Evolutionary conservation across 176 grass and related monocot species (phyloP), one percentile per base, ranked within the genome.

Genomic region (Bothriochloa decipiens): DNA sequence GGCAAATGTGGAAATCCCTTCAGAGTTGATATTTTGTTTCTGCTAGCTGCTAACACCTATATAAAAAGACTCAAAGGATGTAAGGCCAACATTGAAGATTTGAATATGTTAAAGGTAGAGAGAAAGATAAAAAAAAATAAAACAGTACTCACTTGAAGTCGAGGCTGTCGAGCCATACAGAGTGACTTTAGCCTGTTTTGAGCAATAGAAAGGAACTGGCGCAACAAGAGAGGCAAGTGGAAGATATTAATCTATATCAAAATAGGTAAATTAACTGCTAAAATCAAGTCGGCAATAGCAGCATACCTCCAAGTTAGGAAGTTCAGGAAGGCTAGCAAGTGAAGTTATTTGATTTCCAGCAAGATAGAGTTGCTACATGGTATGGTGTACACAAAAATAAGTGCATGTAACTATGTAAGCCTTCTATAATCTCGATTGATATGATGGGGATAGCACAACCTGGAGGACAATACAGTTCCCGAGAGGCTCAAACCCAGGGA

Each of bases 261-360:
- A 41, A 16, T 32, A 74, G 36, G 70, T 83, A 82, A 76, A 47
- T 82, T 57, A 50, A 84, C 68, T 64, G 28, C 43, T 80, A 87
- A 79, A 27, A 35, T 17, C 27, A 88, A 78, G 65, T 76, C 71
- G n/a, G 64, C 35, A 49, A 76, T 72, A 87, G 79, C n/a, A 71
- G 52, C 39, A 76, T 91, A 98, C 96, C 96, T 98, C 96, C 91
- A 98, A 86, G 70, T 98, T 95, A 86, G 96, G 96, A 91, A 98
- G 82, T 74, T 81, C 75, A 1, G 96, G 96, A 82, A 98, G 93
- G 28, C 76, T 93, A 75, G 91, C 75, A 81, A 98, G 96, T 72
- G 96, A 95, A 65, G 93, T 90, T 90, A 95, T 95, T 95, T 95
- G 91, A 88, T 98, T 98, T 76, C 96, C 96, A 70, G 96, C 96